phyloP scores from a whole-genome alignment of 1,284 basidiomycete genomes.

The Moesziomyces parantarcticus region DNA sequence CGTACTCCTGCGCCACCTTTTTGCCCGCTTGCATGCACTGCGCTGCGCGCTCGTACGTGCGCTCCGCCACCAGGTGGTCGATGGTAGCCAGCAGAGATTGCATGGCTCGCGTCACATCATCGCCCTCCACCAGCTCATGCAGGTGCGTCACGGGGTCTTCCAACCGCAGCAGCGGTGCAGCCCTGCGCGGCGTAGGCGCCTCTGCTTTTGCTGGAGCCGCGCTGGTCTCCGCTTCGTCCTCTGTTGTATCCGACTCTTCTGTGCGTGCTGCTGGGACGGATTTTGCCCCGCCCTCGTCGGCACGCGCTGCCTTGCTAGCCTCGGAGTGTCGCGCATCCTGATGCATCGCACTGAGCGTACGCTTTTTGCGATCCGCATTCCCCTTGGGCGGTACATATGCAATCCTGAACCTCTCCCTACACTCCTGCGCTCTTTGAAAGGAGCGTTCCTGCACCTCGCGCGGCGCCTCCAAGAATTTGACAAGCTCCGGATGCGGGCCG shows the following conservation, averaged over 20 bases:
- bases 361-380: slow-evolving; percentile 38
- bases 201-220: slow-evolving; percentile 4
- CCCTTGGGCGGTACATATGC: slow-evolving; percentile 42
- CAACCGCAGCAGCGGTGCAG: slow-evolving; percentile 5
- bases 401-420: slow-evolving; percentile 39
- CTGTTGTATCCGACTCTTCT: slow-evolving; percentile 42
- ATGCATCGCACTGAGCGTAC: slow-evolving; percentile 28
- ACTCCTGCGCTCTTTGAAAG: slow-evolving; percentile 24
- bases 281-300: neutral
- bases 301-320: slow-evolving; percentile 5
- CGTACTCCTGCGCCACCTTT: slow-evolving; percentile 38
- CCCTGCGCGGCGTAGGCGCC: neutral
- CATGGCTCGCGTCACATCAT: slow-evolving; percentile 45
- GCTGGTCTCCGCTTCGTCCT: slow-evolving; percentile 32
- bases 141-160: slow-evolving; percentile 40
- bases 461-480: slow-evolving; percentile 85
- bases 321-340: slow-evolving; percentile 10
- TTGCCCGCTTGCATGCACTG: slow-evolving; percentile 31
- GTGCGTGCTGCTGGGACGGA: neutral
- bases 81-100: slow-evolving; percentile 42
- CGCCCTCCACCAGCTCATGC: slow-evolving; percentile 32
- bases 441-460: slow-evolving; percentile 72
- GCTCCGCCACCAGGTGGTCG: slow-evolving; percentile 21
- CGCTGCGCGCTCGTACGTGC: slow-evolving; percentile 18
- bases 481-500: slow-evolving; percentile 83